Percentiles rank a stretch among this genome's conserved stretches.
Conservation (phyloP, 2,329 filamentous ascomycete genomes). For the Colletotrichum nymphaeae region DNA sequence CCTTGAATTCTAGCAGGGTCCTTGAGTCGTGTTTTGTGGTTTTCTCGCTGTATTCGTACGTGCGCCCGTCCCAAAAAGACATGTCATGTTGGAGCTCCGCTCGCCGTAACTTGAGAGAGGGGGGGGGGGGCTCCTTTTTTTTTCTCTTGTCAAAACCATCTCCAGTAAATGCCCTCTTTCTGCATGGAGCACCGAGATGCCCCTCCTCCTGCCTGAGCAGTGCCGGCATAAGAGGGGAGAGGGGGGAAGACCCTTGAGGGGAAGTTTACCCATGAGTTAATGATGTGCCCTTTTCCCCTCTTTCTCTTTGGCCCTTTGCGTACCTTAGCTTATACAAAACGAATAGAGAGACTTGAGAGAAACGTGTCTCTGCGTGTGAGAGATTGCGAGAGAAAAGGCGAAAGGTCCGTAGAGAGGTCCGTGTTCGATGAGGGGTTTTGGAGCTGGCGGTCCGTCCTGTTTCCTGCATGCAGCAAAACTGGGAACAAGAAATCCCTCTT, state of each 20-base stretch:
- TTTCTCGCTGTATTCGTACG: not conserved
- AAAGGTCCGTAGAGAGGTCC: slow-evolving; percentile 4
- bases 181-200: slow-evolving; percentile 12
- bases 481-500: not conserved
- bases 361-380: not conserved
- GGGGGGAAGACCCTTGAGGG: slow-evolving; percentile 2
- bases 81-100: not conserved
- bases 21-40: not conserved
- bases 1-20: not conserved
- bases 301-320: not conserved
- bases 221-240: slow-evolving; percentile 19
- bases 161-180: slow-evolving; percentile 3
- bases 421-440: slow-evolving; percentile 26
- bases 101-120: not conserved
- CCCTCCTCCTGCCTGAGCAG: slow-evolving; percentile 10
- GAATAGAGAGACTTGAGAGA: not conserved
- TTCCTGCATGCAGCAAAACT: not conserved
- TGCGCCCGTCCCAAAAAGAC: not conserved
- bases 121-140: not conserved
- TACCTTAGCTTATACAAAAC: too few species aligned
- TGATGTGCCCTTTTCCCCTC: not conserved
- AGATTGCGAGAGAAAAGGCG: not conserved
- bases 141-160: not conserved
- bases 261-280: not conserved
- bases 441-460: not conserved